phyloP scores from a whole-genome alignment of 257 asterid species.

The Misopates orontium region DNA sequence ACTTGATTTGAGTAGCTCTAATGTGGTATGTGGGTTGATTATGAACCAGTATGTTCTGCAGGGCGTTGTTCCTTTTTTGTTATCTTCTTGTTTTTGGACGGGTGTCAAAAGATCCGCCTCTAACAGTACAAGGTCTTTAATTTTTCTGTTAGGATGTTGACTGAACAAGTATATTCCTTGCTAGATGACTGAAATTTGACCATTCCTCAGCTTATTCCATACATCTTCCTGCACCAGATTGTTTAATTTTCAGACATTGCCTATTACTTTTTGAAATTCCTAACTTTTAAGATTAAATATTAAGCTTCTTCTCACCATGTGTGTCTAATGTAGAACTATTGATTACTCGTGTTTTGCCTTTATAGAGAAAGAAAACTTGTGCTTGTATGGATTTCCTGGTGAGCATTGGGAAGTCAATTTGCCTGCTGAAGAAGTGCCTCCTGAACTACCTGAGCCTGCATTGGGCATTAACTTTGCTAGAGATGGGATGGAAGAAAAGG shows the following conservation, averaged over 20 bases:
- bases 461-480: slow-evolving; percentile 69
- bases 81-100: no score
- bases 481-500: slow-evolving; percentile 61
- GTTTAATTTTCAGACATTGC: no score
- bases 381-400: slow-evolving; percentile 58
- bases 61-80: neutral
- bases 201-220: neutral
- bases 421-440: slow-evolving; percentile 69
- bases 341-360: slow-evolving; percentile 24
- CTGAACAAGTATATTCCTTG: no score
- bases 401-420: slow-evolving; percentile 67
- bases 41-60: neutral
- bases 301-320: neutral
- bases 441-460: slow-evolving; percentile 71
- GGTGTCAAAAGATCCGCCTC: neutral
- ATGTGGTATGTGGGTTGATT: neutral
- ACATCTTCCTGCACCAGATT: no score
- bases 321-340: slow-evolving; percentile 21
- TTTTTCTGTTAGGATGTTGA: no score
- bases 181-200: neutral
- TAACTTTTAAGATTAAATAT: neutral
- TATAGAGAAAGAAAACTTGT: slow-evolving; percentile 61
- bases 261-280: neutral
- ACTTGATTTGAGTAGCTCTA: neutral
- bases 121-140: neutral